Evolutionary conservation across 176 grass and related monocot species (phyloP), one percentile per base, ranked within the genome.

Genomic region (Saccharum officinarum): DNA sequence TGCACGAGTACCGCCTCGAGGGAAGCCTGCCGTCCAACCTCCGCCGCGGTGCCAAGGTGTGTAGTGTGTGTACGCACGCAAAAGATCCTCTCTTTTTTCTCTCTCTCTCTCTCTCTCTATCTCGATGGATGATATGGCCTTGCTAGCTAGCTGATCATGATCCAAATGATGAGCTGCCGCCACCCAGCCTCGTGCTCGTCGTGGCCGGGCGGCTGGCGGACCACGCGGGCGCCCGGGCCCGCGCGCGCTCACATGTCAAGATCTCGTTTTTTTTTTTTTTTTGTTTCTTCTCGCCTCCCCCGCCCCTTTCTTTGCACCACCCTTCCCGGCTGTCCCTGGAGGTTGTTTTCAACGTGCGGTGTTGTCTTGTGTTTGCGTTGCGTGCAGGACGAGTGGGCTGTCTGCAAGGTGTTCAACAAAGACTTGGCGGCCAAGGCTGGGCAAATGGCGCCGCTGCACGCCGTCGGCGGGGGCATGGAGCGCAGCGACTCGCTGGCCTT

Each of bases 1-100:
- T 99, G 97, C 97, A 96, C 73, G 97, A 99, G 63, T 99, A 65
- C 80, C 88, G 97, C 25, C 94, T 99, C 6, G 92, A 99, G 16
- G 94, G 94, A 46, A 80, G 86, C 81, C 64, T 86, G 9, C 79
- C 92, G 47, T 67, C 54, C 31, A 69, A 77, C 39, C 86, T 94
- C 67, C 84, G 88, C 31, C 89, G 69, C 57, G 84, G 90, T 6
- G 60, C 86, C 41, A 91, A 99, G 97, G 97, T 95, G 1, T 55
- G 49, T 52, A 49, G 18, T 15, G 5, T 28, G 3, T 1, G 1
- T 55, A 0, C 18, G 18, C 52, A 57, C 52, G 52, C 22, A 62
- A 62, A 62, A 62, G 59, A 62, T 62, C n/a, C n/a, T 13, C n/a
- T 26, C 59, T 12, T 12, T 25, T 54, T 50, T 16, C 17, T 18